Evolutionary conservation across 2,329 filamentous ascomycete species (phyloP).

Genomic region (Colletotrichum scovillei): DNA sequence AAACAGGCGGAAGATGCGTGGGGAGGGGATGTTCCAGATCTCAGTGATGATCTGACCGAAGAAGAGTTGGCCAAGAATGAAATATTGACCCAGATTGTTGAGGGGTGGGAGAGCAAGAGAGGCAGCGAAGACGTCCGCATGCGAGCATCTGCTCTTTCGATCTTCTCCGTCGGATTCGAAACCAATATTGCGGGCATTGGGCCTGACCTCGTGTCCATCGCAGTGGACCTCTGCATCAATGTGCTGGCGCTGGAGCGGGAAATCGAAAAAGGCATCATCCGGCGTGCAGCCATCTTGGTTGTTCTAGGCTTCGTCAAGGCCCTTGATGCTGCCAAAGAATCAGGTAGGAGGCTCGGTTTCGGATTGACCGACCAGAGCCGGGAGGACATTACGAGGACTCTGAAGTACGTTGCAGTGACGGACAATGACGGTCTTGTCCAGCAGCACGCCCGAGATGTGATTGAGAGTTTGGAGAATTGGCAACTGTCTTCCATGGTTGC

Average conservation of each 20-base stretch:
- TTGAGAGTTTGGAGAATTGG: constrained; percentile 75
- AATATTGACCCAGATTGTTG: constrained; percentile 49
- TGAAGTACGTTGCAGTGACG: constrained; percentile 72
- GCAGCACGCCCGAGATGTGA: constrained; percentile 73
- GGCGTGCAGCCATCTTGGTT: constrained; percentile 73
- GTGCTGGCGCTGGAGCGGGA: constrained; percentile 72
- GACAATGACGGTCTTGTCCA: constrained; percentile 77
- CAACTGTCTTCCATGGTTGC: constrained; percentile 63
- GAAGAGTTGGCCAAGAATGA: constrained; percentile 59
- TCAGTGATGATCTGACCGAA: constrained; percentile 57
- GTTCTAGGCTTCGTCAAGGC: constrained; percentile 71
- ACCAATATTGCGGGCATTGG: constrained; percentile 68
- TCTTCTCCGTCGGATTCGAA: constrained; percentile 71
- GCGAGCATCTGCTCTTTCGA: constrained; percentile 75
- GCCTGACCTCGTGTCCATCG: constrained; percentile 61
- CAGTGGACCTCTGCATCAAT: constrained; percentile 72
- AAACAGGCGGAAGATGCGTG: constrained; percentile 64
- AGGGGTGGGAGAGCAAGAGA: constrained; percentile 37
- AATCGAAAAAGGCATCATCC: constrained; percentile 70
- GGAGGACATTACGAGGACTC: constrained; percentile 69
- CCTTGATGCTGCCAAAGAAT: constrained; percentile 64
- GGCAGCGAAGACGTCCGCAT: constrained; percentile 62
- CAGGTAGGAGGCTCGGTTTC: constrained; percentile 60
- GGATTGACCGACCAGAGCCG: constrained; percentile 66
- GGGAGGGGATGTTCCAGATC: constrained; percentile 63